Base-by-base conservation (phyloP, 371 early-diverging fungal genomes). In the Cokeromyces recurvatus region DNA sequence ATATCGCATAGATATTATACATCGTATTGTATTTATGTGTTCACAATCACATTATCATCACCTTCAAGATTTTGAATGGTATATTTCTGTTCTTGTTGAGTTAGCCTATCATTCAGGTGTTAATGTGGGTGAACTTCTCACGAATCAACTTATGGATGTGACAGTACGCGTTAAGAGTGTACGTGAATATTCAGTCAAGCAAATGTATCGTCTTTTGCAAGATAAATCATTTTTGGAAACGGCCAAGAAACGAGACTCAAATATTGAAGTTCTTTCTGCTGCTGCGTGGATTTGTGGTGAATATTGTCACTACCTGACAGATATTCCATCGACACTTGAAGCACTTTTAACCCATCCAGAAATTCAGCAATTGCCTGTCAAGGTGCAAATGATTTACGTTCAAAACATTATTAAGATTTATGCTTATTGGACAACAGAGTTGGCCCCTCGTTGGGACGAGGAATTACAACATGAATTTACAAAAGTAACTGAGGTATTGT, bases 31-130 rank as follows among this genome's bases (percentile, higher is more conserved):
- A 2, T 65, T 62, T 34, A 86, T 95, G 60, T 92, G 95, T 59
- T 83, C 87, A 15, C 82, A 83, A 35, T 81, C 89, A 55, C 86
- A 87, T 12, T 97, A 94, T 43, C 81, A 77, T 16, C 80, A 91
- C 53, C 66, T 95, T 16, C 65, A 82, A n/a, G 88, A 92, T 59
- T 94, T 95, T 75, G 95, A 95, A 58, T 97, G 98, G 98, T 95
- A 95, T 59, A 77, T 95, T 19, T 76, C 82, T 3, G 79, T 86
- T 0, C 72, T 96, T 22, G 80, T 86, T 2, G 87, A 87, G 41
- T 71, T 96, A 15, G 82, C 86, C 0, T 78, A 86, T 31, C 69
- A 85, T 3, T 70, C 87, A 9, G 89, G 84, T 29, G 87, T 89
- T 0, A 79, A 78, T 48, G 89, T 88, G 2, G 94, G 90, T 0